phyloP scores from a whole-genome alignment of 2,329 filamentous ascomycete species.

The Aspergillus neotritici region DNA sequence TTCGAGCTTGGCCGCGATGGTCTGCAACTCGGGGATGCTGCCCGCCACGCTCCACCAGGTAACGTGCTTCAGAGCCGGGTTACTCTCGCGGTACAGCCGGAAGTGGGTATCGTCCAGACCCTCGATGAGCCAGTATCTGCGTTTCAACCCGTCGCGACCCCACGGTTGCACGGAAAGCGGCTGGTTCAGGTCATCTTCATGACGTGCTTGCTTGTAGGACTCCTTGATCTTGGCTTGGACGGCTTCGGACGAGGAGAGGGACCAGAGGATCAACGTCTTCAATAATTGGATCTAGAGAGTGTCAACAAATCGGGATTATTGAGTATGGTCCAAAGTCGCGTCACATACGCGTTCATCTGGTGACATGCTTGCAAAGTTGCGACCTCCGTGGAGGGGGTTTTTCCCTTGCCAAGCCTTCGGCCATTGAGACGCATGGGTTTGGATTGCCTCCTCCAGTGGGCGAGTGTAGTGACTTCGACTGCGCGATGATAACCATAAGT shows the following conservation, averaged over 20 bases:
- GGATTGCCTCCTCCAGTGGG: conserved; percentile 87
- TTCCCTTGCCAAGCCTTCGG: conserved; percentile 72
- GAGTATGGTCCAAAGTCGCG: background rate
- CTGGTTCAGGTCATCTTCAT: conserved; percentile 73
- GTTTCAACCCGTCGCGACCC: conserved; percentile 84
- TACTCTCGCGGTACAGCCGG: conserved; percentile 88
- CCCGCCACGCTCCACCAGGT: conserved; percentile 94
- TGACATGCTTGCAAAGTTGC: conserved; percentile 75
- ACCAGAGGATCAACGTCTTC: conserved; percentile 79
- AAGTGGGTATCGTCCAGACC: conserved; percentile 92
- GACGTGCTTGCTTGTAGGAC: conserved; percentile 80
- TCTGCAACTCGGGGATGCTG: conserved; percentile 76
- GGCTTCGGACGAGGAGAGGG: conserved; percentile 78
- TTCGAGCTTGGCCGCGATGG: conserved; percentile 68
- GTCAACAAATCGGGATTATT: conserved; percentile 8
- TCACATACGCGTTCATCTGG: conserved; percentile 69
- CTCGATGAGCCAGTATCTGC: conserved; percentile 89
- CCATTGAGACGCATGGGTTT: conserved; percentile 83
- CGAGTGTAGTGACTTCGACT: conserved; percentile 90
- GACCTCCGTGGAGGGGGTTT: conserved; percentile 75
- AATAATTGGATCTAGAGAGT: conserved; percentile 67
- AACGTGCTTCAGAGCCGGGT: conserved; percentile 66
- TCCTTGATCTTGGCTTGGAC: conserved; percentile 77
- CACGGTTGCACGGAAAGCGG: conserved; percentile 84
- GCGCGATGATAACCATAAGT: conserved; percentile 16